Base-by-base conservation (phyloP, 2,329 filamentous ascomycete genomes). In the Xylariaceae sp. region DNA sequence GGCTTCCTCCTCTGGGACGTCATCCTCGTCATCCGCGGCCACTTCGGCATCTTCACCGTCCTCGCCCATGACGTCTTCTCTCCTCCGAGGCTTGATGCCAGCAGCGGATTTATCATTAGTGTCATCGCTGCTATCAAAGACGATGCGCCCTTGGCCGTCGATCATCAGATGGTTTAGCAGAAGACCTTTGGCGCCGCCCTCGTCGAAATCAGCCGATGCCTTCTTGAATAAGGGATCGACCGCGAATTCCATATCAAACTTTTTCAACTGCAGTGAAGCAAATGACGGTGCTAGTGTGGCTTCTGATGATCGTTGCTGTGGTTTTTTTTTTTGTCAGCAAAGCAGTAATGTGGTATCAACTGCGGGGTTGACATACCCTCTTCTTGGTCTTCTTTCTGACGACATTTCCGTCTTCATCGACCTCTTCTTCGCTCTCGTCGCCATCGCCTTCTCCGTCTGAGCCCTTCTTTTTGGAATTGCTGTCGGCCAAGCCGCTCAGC, bases 191-290 rank as follows among this genome's bases (percentile, higher is more conserved):
- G 93, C 93, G 45, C 93, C 93, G 17, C 93, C 93, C 70, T 98
- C 93, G 63, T 98, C 93, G 55, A 98, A 98, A 70, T 98, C 93
- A 35, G 93, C 93, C 5, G 92, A 95, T 1, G 92, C 92, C 63
- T 98, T 98, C 64, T 98, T 98, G 78, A 98, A 98, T n/a, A 98
- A 71, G 2, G 93, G 93, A 62, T 98, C 93, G 5, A 98, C 92
- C 0, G 91, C 84, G 55, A 98, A 96, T 61, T 98, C 93, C 36
- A 97, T 77, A 58, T 98, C 93, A 60, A 98, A 91, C 67, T 97
- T 98, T 69, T 98, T 98, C 57, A 97, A 75, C 64, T 95, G 89
- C 44, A 98, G 65, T 16, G 91, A 84, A 34, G 85, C 81, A 65
- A 97, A 97, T 0, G 88, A 93, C 0, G 88, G 84, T 3, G 88